phyloP scores from a whole-genome alignment of 2,329 filamentous ascomycete genomes.

The Monilinia fructicola region DNA sequence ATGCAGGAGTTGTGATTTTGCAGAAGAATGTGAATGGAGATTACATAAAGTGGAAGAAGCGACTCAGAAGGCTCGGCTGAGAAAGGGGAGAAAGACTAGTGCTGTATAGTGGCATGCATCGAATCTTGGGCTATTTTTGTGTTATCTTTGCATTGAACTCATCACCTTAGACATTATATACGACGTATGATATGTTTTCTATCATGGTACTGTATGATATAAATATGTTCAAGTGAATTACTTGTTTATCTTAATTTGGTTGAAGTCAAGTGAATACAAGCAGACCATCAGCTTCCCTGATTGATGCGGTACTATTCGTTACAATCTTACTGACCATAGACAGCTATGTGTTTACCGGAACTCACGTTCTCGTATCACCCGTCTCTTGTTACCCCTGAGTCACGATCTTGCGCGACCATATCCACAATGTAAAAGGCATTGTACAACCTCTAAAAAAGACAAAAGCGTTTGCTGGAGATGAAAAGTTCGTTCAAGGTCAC shows the following conservation, averaged over 20 bases:
- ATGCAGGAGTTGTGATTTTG: conserved; percentile 82
- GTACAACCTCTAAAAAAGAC: not conserved
- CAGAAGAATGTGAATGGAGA: conserved; percentile 75
- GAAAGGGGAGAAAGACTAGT: conserved; percentile 24
- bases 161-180: not conserved
- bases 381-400: not conserved
- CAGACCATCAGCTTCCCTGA: not conserved
- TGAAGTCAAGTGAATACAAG: not conserved
- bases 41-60: conserved; percentile 64
- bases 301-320: not conserved
- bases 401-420: not conserved
- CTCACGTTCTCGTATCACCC: not conserved
- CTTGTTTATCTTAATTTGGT: not conserved
- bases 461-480: not conserved
- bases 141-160: not conserved
- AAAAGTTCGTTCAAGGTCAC: not conserved
- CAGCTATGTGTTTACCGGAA: not conserved
- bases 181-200: not conserved
- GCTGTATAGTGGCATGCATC: not conserved
- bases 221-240: not conserved
- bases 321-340: not conserved
- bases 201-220: not conserved
- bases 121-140: not conserved
- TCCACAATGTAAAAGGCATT: not conserved
- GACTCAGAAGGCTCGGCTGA: conserved; percentile 32